Evolutionary conservation across 257 asterid genomes (phyloP), one percentile per base, ranked within the genome.

Genomic region (Verbena officinalis): DNA sequence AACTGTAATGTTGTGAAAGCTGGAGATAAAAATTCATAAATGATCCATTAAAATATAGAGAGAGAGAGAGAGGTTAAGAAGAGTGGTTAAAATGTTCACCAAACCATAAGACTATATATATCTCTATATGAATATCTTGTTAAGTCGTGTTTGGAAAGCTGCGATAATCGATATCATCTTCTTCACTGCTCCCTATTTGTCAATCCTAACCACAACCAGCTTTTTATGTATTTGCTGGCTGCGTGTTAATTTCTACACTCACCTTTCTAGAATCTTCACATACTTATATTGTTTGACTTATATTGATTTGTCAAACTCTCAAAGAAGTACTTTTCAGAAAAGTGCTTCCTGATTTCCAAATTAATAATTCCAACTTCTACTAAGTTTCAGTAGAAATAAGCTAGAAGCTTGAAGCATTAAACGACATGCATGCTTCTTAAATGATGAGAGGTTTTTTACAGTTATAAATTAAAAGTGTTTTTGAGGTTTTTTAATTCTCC

Each of bases 201-300:
- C 82, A 68, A 63, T 72, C 76, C 82, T 73, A 77, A 69, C 75
- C 62, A n/a, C 73, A 59, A 58, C 59, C n/a, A n/a, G n/a, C n/a
- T n/a, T 49, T 73, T 66, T 11, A 8, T 75, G 64, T 64, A 61
- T 70, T 76, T 71, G 55, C n/a, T 22, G 2, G 6, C 59, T 13
- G 51, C 21, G 5, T 43, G 33, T 17, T 2, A 43, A 16, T 4
- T n/a, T 24, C 19, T 10, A 4, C 34, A 0, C 20, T 53, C 40
- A 53, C 20, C 59, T 30, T 53, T 53, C 59, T 53, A 53, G 59
- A 53, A 53, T 27, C 40, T 43, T 1, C 15, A 7, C 5, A 1
- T 44, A 2, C 15, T 3, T 44, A 1, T 14, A 0, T 36, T 53
- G 12, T 14, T 27, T 27, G 2, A 2, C 2, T 27, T 2, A 27